Percentiles rank a stretch among this genome's conserved stretches.
Conservation (phyloP, 495 filamentous ascomycete genomes). For the Chaetomium cochliodes region DNA sequence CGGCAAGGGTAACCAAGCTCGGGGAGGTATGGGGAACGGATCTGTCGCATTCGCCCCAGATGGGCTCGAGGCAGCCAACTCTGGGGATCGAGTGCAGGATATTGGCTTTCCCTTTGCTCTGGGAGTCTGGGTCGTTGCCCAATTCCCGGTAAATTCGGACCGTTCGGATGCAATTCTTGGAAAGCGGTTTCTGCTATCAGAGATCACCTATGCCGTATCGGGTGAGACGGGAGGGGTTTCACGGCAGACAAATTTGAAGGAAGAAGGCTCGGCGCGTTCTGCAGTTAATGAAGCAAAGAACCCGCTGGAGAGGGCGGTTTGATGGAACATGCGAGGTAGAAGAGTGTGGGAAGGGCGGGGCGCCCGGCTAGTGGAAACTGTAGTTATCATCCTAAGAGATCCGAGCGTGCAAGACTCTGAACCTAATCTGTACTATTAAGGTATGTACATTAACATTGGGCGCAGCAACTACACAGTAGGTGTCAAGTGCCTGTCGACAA, state of each 20-base stretch:
- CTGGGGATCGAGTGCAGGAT: not conserved
- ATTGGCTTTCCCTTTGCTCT: not conserved
- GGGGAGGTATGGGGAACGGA: not conserved
- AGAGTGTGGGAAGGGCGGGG: not conserved
- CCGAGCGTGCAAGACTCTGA: not conserved
- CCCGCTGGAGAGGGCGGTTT: not conserved
- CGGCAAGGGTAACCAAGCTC: constrained; percentile 12
- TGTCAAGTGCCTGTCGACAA: not conserved
- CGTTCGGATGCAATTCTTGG: not conserved
- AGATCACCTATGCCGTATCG: not conserved
- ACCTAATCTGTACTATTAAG: no score
- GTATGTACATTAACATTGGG: no score
- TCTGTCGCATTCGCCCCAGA: constrained; percentile 3
- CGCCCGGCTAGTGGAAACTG: not conserved
- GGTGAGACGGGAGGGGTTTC: not conserved
- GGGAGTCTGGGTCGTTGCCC: not conserved
- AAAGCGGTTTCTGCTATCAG: not conserved
- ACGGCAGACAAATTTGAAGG: not conserved
- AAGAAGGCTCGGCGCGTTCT: not conserved
- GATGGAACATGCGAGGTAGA: not conserved
- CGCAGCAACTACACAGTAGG: no score
- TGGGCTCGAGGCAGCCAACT: not conserved
- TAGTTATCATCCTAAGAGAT: not conserved
- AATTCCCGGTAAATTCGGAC: not conserved
- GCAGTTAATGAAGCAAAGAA: not conserved